A percentile compares a stretch with the other conserved stretches of the same genome.
Evolutionary conservation across 2,329 filamentous ascomycete genomes (phyloP).

Genomic region (Pseudopithomyces maydicus): DNA sequence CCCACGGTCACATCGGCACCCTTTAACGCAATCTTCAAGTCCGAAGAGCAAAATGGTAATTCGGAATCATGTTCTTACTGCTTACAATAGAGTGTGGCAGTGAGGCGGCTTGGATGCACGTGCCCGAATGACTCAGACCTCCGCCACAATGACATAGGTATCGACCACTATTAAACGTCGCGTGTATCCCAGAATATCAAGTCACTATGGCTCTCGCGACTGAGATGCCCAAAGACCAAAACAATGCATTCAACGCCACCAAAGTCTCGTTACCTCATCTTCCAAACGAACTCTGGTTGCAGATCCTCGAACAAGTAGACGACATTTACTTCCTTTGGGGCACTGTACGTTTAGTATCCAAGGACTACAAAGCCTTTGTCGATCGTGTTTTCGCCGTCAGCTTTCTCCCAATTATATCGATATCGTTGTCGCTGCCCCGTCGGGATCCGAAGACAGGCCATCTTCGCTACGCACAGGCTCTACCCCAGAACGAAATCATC

Average conservation of each 20-base stretch:
- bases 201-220: background rate
- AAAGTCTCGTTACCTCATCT: background rate
- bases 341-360: constrained; percentile 21
- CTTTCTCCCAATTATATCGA: constrained; percentile 15
- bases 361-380: constrained; percentile 17
- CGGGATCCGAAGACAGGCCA: constrained; percentile 21
- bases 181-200: too few species aligned
- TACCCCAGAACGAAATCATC: constrained; percentile 17
- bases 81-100: background rate
- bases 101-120: constrained; percentile 1
- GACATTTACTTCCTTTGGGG: constrained; percentile 24
- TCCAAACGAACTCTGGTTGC: constrained; percentile 10
- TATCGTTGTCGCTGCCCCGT: constrained; percentile 24
- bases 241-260: background rate
- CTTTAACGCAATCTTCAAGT: too few species aligned
- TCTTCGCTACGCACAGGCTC: constrained; percentile 16
- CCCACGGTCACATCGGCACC: too few species aligned
- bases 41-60: too few species aligned
- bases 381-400: constrained; percentile 24
- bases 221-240: background rate
- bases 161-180: background rate
- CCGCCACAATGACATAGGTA: background rate
- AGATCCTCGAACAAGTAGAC: constrained; percentile 3
- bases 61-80: too few species aligned
- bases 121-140: constrained; percentile 1